These are phyloP conservation scores for Aegilops tauschii DNA, from an alignment of 176 grass and related monocot species.

Conservation along the genomic window DNA sequence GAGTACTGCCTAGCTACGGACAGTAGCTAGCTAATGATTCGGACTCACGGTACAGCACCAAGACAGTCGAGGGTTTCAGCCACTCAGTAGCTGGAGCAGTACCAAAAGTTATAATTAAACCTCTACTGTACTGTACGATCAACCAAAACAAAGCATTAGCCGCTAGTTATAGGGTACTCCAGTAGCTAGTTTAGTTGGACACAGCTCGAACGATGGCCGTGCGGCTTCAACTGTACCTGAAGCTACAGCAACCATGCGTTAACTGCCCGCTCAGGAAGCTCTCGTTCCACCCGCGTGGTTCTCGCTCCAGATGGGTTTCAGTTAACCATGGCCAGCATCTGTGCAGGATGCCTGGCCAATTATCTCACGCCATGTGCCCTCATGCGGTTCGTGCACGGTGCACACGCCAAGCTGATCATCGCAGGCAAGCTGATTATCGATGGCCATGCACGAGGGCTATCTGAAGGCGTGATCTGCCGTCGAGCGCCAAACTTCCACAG, in stretches of 20 bases:
- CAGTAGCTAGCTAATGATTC: background rate
- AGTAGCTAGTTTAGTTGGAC: background rate
- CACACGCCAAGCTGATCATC: no score
- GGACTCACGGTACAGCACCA: background rate
- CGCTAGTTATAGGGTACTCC: background rate
- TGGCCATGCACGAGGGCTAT: background rate
- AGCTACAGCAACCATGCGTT: background rate
- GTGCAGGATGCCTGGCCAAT: background rate
- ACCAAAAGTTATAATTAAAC: background rate
- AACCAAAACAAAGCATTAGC: background rate
- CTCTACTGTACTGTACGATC: background rate
- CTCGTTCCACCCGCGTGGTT: no score
- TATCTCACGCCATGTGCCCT: background rate
- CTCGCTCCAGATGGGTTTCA: no score
- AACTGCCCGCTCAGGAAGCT: background rate
- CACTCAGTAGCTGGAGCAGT: background rate
- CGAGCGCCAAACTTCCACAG: no score
- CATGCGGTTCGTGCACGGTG: no score
- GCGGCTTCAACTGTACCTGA: background rate
- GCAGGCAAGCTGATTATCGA: background rate
- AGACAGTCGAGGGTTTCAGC: constrained; percentile 9
- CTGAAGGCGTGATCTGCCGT: background rate
- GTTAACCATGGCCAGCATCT: no score
- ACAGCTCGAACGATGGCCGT: background rate
- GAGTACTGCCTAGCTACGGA: background rate